A percentile compares a stretch with the other conserved stretches of the same genome.
Evolutionary conservation across 2,329 filamentous ascomycete species (phyloP).

Genomic region (Cordyceps cicadae): DNA sequence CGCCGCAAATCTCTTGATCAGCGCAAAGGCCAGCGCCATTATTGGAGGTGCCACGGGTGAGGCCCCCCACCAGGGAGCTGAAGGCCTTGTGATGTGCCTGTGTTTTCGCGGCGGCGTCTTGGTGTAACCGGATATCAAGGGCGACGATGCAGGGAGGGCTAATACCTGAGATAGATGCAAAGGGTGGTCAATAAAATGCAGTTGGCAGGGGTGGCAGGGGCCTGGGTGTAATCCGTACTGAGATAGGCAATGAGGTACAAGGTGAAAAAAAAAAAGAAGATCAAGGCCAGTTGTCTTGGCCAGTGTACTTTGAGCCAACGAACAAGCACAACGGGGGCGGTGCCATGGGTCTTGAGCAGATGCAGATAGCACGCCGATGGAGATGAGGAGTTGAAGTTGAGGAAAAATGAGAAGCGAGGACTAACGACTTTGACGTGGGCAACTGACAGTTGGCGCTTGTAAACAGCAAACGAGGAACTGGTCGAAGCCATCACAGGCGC

Average conservation of each 20-base stretch:
- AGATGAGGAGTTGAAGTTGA: neutral
- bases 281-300: neutral
- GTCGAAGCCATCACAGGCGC: neutral
- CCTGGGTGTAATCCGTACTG: neutral
- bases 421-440: neutral
- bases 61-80: conserved; percentile 5
- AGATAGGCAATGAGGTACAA: neutral
- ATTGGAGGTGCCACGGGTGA: conserved; percentile 6
- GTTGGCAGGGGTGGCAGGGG: neutral
- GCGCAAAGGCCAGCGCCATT: conserved; percentile 2
- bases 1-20: conserved; percentile 9
- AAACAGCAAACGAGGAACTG: neutral
- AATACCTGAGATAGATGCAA: too few relatives aligned
- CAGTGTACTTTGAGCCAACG: neutral
- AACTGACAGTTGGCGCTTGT: neutral
- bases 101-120: neutral
- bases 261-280: neutral
- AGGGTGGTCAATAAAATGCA: neutral
- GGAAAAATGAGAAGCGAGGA: neutral
- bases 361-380: neutral
- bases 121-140: neutral
- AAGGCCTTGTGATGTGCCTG: conserved; percentile 10
- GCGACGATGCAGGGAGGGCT: too few relatives aligned
- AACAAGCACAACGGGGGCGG: neutral
- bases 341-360: neutral